phyloP scores from a whole-genome alignment of 108 stramenopile genomes.

The Parietichytrium sp. region DNA sequence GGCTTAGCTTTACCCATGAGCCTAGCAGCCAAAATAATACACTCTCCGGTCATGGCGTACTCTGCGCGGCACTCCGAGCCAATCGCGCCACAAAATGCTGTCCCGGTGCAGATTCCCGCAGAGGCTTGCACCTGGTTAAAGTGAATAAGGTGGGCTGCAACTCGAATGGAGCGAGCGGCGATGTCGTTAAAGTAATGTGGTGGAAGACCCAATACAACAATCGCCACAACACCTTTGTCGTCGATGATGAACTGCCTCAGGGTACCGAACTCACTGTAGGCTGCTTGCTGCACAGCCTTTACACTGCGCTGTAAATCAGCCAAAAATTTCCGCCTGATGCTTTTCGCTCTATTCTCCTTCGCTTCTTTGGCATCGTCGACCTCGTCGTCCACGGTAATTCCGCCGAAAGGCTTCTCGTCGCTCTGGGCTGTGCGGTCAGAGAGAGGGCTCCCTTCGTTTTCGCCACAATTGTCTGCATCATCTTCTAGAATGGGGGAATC shows the following conservation, averaged over 20 bases:
- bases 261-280: constrained; percentile 26
- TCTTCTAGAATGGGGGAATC: no score
- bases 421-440: no score
- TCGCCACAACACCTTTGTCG: constrained; percentile 47
- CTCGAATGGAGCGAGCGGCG: constrained; percentile 8
- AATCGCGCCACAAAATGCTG: constrained; percentile 43
- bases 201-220: constrained; percentile 41
- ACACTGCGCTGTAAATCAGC: constrained; percentile 31
- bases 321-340: no score
- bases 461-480: no score
- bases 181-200: constrained; percentile 19
- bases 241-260: constrained; percentile 48
- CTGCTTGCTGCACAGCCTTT: constrained; percentile 38
- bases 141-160: constrained; percentile 32
- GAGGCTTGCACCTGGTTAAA: background rate
- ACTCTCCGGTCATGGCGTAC: constrained; percentile 46
- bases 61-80: constrained; percentile 42
- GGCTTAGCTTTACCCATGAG: constrained; percentile 50
- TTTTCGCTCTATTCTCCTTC: no score
- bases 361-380: no score
- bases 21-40: constrained; percentile 48
- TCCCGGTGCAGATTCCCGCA: constrained; percentile 41
- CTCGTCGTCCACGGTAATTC: no score
- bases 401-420: no score
- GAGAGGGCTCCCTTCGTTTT: no score